A percentile compares a stretch with the other conserved stretches of the same genome.
phyloP scores from a whole-genome alignment of 164 flowering plant species.

The Liquidambar formosana region DNA sequence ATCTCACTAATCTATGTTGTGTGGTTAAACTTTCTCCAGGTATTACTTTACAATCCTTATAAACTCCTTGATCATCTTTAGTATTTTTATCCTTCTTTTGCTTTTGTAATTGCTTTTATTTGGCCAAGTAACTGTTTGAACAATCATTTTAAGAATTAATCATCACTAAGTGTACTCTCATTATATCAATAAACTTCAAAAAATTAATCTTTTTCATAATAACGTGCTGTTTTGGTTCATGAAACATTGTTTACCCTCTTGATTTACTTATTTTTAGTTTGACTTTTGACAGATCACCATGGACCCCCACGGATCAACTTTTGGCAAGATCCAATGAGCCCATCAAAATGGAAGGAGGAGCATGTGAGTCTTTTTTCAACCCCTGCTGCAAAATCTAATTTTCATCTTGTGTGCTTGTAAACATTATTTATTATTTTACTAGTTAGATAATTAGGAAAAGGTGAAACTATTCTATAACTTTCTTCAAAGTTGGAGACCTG shows the following conservation, averaged over 20 bases:
- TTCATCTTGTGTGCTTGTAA: not conserved
- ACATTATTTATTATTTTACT: not conserved
- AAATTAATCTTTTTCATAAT: not conserved
- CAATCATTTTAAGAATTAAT: not conserved
- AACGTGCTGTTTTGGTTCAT: not conserved
- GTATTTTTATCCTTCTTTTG: not conserved
- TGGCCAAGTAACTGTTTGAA: not conserved
- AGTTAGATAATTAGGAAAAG: no score
- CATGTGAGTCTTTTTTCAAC: constrained; percentile 38
- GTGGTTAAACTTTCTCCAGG: no score
- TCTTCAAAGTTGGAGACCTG: no score
- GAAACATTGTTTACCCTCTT: not conserved
- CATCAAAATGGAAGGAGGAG: constrained; percentile 70
- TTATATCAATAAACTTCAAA: not conserved
- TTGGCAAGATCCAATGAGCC: constrained; percentile 64
- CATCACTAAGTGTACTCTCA: not conserved
- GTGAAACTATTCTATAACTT: no score
- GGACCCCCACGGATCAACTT: constrained; percentile 53
- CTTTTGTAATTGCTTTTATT: not conserved
- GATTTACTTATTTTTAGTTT: not conserved
- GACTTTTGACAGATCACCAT: constrained; percentile 49
- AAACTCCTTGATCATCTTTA: no score
- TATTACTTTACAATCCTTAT: no score
- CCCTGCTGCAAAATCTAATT: not conserved
- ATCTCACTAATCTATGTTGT: no score